phyloP scores from a whole-genome alignment of 2,329 filamentous ascomycete genomes.

The Fusarium marasasianum region DNA sequence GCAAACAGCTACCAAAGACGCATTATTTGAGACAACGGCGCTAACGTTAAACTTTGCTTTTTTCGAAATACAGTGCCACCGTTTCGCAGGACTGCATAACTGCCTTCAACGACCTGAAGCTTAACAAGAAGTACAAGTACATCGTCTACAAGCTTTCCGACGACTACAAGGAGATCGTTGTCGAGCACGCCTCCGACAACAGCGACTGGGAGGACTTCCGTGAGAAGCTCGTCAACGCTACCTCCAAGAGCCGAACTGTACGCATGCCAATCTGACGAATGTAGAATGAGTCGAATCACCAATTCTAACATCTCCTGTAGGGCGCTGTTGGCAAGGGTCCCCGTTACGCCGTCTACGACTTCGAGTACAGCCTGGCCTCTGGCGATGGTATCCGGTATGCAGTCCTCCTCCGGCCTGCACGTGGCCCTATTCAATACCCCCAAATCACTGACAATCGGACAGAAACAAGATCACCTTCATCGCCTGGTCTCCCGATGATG shows the following conservation, averaged over 20 bases:
- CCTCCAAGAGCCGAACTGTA: conserved; percentile 76
- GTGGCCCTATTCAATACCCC: conserved; percentile 3
- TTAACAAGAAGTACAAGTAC: conserved; percentile 83
- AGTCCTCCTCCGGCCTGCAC: neutral
- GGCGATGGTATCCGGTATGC: conserved; percentile 77
- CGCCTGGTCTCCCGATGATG: conserved; percentile 84
- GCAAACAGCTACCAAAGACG: conserved; percentile 10
- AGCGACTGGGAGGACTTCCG: conserved; percentile 78
- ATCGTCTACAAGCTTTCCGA: conserved; percentile 90
- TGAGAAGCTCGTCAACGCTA: conserved; percentile 77
- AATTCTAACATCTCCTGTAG: conserved; percentile 49
- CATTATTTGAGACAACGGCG: conserved; percentile 26
- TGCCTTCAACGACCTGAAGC: conserved; percentile 84
- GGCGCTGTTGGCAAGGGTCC: conserved; percentile 72
- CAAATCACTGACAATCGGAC: conserved; percentile 32
- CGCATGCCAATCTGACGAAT: conserved; percentile 34
- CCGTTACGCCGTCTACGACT: conserved; percentile 87
- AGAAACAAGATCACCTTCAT: conserved; percentile 85
- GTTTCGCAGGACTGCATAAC: conserved; percentile 76
- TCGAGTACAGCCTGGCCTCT: conserved; percentile 76
- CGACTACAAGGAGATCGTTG: conserved; percentile 82
- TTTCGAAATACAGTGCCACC: conserved; percentile 65
- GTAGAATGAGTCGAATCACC: neutral
- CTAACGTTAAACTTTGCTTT: conserved; percentile 37
- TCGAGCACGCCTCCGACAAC: conserved; percentile 76